Percentiles rank a stretch among this genome's conserved stretches.
These are phyloP conservation scores for Croton laevigatus DNA, from an alignment of 441 rosid species.

Conservation along the genomic window DNA sequence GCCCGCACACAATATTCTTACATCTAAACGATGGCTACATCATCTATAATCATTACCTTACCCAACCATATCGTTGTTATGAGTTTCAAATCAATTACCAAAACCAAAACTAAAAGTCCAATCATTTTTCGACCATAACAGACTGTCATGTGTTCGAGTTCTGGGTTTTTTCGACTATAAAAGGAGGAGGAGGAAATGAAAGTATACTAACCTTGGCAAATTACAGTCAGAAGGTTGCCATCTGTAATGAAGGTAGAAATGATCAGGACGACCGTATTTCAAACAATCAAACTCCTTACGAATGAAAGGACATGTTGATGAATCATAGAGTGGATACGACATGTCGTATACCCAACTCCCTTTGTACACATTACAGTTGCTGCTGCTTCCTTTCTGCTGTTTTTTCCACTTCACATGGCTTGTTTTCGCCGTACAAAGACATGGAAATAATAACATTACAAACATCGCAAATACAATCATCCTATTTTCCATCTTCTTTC, in stretches of 20 bases:
- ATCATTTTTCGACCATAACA: no score
- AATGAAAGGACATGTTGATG: constrained; percentile 69
- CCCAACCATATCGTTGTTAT: no score
- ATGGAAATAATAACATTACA: not conserved
- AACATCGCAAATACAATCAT: not conserved
- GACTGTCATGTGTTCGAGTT: no score
- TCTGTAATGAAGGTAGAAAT: constrained; percentile 50
- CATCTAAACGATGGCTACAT: no score
- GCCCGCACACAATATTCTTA: not conserved
- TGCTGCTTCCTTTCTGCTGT: no score
- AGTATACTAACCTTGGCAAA: constrained; percentile 44
- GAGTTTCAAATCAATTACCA: no score
- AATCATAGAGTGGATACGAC: constrained; percentile 61
- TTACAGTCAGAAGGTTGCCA: constrained; percentile 77
- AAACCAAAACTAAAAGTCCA: not conserved
- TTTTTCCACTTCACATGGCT: constrained; percentile 1
- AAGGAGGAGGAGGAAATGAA: not conserved
- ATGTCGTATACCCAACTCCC: constrained; percentile 69
- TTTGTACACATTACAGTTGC: constrained; percentile 45
- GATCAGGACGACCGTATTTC: constrained; percentile 80
- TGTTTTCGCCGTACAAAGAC: constrained; percentile 12
- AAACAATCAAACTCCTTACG: constrained; percentile 68
- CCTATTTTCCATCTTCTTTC: no score
- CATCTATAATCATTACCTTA: no score
- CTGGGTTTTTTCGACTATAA: no score